Conservation (phyloP, 2,329 filamentous ascomycete genomes). For the Hypoxylon sp. region DNA sequence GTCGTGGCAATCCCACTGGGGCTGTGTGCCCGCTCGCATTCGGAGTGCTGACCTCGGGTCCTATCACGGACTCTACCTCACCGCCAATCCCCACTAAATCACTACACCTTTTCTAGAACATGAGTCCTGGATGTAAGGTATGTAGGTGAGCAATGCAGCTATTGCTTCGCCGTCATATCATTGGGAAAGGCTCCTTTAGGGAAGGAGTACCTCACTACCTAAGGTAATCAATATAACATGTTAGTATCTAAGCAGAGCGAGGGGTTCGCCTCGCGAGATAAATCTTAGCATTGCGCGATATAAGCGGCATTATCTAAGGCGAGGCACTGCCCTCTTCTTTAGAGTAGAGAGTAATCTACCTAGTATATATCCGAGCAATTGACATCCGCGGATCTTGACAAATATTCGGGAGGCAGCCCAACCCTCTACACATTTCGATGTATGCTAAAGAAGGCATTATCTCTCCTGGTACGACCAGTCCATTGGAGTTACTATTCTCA, state of each 20-base stretch:
- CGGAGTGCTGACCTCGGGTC: slow-evolving; percentile 20
- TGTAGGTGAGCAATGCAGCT: slow-evolving; percentile 10
- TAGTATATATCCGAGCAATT: neutral
- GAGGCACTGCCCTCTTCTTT: slow-evolving; percentile 7
- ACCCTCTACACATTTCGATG: slow-evolving; percentile 7
- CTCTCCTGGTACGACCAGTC: neutral
- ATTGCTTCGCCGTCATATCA: neutral
- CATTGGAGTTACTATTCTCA: neutral
- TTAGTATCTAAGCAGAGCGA: slow-evolving; percentile 2
- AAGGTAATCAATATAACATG: neutral
- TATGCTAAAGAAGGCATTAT: neutral
- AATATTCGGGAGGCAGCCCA: slow-evolving; percentile 12
- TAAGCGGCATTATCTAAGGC: slow-evolving; percentile 2
- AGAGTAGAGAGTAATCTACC: neutral
- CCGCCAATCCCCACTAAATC: slow-evolving; percentile 4
- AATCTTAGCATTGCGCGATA: neutral
- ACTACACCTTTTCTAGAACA: slow-evolving; percentile 13
- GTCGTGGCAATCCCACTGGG: slow-evolving; percentile 9
- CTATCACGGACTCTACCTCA: slow-evolving; percentile 9
- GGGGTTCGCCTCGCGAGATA: neutral
- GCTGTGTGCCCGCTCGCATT: slow-evolving; percentile 15
- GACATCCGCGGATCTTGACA: neutral
- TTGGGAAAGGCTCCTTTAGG: neutral
- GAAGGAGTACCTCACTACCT: neutral
- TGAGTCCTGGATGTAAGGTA: slow-evolving; percentile 6